Base-by-base conservation (phyloP, 225 moss, liverwort and hornwort genomes). In the Ulota crispa region DNA sequence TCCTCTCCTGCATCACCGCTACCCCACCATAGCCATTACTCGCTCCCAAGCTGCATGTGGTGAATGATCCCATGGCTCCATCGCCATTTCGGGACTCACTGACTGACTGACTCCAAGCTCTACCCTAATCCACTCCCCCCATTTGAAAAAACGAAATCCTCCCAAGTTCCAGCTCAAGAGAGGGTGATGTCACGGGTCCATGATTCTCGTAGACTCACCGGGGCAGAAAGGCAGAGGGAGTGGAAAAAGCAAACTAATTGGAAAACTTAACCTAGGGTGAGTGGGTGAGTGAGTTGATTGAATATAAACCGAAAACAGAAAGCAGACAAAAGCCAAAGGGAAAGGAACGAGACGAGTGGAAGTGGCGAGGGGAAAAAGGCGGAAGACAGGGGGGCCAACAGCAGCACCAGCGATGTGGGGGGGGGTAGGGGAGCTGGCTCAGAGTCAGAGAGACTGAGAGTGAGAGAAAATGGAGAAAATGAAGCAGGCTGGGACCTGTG, bases 1-100 rank as follows among this genome's bases (percentile, higher is more conserved):
- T 45, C 39, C 67, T 53, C 83, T 68, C 81, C 20, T 77, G 81
- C 88, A 80, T 76, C 86, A 78, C 85, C 77, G 28, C 86, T 84
- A 80, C 64, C 47, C 81, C 83, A 70, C 42, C 63, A 5, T 0
- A 28, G 37, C 79, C 86, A 74, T 31, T 32, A 52, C 31, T 10
- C 68, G 26, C 30, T 16, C n/a, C 31, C 5, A 14, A 78, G 42
- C 68, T 57, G 50, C 5, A 18, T 5, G 50, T 23, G 13, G 31
- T 70, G 43, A 72, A 21, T 8, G 47, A 23, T 21, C 32, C 76
- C 82, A 28, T 37, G 77, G 62, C 54, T 1, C 64, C 77, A 59
- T 68, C 45, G 34, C 76, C 82, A 82, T 57, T 31, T 13, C 64
- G 2, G 14, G 20, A 53, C 76, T 68, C 36, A 24, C 23, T 13